phyloP scores from a whole-genome alignment of 2,329 filamentous ascomycete species.

The Aspergillus versicolor region DNA sequence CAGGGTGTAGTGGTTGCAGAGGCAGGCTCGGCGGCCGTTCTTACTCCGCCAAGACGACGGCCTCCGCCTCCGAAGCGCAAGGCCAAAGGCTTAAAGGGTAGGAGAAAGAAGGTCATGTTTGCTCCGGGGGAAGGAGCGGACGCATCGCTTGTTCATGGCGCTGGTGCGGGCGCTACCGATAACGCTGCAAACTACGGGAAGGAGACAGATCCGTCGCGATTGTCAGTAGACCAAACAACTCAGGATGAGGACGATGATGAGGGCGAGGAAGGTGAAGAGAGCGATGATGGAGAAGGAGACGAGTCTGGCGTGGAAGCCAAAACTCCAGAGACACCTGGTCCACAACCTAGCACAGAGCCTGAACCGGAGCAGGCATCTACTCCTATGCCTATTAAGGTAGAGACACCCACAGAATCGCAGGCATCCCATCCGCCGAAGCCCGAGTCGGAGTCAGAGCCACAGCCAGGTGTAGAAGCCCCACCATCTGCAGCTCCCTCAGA shows the following conservation, averaged over 20 bases:
- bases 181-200: slow-evolving; percentile 33
- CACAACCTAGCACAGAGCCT: slow-evolving; percentile 26
- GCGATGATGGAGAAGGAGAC: slow-evolving; percentile 50
- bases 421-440: background rate
- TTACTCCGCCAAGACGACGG: slow-evolving; percentile 58
- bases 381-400: slow-evolving; percentile 4
- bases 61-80: slow-evolving; percentile 79
- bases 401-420: slow-evolving; percentile 1
- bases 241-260: slow-evolving; percentile 51
- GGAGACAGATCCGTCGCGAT: slow-evolving; percentile 46
- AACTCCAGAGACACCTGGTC: slow-evolving; percentile 40
- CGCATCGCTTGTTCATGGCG: slow-evolving; percentile 34
- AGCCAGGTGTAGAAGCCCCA: background rate
- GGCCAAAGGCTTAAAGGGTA: slow-evolving; percentile 72
- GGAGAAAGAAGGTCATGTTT: slow-evolving; percentile 70
- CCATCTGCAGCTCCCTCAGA: slow-evolving; percentile 1
- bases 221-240: slow-evolving; percentile 44
- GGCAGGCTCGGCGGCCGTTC: slow-evolving; percentile 43
- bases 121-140: slow-evolving; percentile 44
- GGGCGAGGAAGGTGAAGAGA: slow-evolving; percentile 49
- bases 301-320: slow-evolving; percentile 49
- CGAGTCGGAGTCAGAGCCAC: background rate
- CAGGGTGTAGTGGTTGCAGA: slow-evolving; percentile 59
- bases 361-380: slow-evolving; percentile 10
- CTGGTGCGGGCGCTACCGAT: slow-evolving; percentile 37